phyloP scores from a whole-genome alignment of 23 red algal genomes.

The Pyropia yezoensis region DNA sequence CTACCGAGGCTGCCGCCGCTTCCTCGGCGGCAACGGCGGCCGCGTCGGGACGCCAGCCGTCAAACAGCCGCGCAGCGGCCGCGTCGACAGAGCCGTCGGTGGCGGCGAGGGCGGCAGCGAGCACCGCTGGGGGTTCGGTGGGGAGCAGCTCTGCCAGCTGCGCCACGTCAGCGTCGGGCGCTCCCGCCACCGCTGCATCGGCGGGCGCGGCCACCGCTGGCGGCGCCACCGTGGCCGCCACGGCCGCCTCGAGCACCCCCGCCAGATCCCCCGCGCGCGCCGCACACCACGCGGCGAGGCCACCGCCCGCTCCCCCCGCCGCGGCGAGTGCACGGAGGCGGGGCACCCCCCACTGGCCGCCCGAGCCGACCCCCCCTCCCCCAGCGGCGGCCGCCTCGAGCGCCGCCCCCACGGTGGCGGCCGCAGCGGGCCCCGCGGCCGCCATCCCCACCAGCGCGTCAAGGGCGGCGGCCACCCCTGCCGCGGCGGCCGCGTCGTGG shows the following conservation, averaged over 20 bases:
- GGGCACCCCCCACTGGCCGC: not conserved
- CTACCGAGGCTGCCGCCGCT: too few relatives aligned
- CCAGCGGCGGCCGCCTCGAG: not conserved
- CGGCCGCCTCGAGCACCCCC: not conserved
- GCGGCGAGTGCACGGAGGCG: not conserved
- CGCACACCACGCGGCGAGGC: not conserved
- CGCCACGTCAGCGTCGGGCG: not conserved
- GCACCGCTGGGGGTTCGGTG: too few relatives aligned
- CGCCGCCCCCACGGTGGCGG: not conserved
- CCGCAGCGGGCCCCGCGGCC: conserved; percentile 1
- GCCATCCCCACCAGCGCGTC: not conserved
- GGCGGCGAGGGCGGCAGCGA: too few relatives aligned
- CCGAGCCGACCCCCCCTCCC: not conserved
- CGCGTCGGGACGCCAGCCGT: too few relatives aligned
- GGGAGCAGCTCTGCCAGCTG: too few relatives aligned
- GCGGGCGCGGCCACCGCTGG: not conserved
- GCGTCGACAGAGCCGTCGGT: too few relatives aligned
- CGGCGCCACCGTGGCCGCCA: not conserved
- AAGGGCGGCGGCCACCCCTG: conserved; percentile 4
- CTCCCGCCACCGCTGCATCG: not conserved
- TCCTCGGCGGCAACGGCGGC: too few relatives aligned
- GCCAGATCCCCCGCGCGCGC: conserved; percentile 7
- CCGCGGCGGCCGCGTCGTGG: conserved; percentile 2
- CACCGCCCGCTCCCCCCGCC: not conserved
- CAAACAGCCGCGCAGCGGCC: too few relatives aligned